Evolutionary conservation across 1,284 basidiomycete genomes (phyloP).

Genomic region (Sanghuangporus weigelae): DNA sequence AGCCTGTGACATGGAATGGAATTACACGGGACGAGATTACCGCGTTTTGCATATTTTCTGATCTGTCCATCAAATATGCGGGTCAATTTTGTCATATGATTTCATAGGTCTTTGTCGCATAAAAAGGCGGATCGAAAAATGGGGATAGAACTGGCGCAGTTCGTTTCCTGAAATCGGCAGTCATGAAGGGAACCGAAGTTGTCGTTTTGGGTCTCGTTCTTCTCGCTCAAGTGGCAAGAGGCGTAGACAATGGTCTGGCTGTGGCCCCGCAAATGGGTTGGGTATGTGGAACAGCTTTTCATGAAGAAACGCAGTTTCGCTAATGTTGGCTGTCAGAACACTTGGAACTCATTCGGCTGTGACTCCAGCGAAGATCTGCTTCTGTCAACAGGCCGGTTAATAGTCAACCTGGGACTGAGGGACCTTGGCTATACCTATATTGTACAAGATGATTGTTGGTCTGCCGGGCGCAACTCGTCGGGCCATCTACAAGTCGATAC

Average conservation of each 20-base stretch:
- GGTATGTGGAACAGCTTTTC: constrained; percentile 13
- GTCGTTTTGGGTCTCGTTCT: not conserved
- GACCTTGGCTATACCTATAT: constrained; percentile 22
- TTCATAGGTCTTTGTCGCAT: not conserved
- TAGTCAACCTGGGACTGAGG: constrained; percentile 21
- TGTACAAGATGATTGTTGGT: constrained; percentile 33
- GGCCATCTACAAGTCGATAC: constrained; percentile 30
- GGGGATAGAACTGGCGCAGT: not conserved
- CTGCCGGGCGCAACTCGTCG: constrained; percentile 25
- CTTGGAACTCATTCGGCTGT: constrained; percentile 34
- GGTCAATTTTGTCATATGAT: not conserved
- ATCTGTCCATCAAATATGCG: not conserved
- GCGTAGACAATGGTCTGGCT: constrained; percentile 31
- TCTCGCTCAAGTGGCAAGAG: not conserved
- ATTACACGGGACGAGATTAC: not conserved
- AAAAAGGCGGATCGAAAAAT: not conserved
- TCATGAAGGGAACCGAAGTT: not conserved
- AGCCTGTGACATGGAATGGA: not conserved
- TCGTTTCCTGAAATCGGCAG: not conserved
- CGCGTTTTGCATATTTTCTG: not conserved
- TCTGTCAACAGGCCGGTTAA: constrained; percentile 28
- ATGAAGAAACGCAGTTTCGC: not conserved
- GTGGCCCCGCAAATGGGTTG: constrained; percentile 37
- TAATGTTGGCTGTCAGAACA: constrained; percentile 21
- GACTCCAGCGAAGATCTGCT: constrained; percentile 31